phyloP scores from a whole-genome alignment of 2,329 filamentous ascomycete species.

The Nothophoma quercina region DNA sequence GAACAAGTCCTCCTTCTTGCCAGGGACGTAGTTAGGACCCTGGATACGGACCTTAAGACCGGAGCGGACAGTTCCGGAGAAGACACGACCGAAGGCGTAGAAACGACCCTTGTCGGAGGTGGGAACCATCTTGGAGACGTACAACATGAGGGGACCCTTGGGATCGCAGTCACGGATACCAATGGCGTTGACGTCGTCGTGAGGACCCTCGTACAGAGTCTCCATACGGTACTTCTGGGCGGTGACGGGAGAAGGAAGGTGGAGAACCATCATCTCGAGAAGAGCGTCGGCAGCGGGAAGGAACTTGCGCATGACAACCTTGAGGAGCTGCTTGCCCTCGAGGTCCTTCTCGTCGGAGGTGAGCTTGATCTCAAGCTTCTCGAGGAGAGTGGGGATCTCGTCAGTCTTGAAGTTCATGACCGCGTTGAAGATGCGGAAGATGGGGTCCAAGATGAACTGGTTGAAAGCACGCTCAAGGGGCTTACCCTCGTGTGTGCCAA shows the following conservation, averaged over 20 bases:
- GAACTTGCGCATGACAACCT: constrained; percentile 99
- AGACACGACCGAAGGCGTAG: constrained; percentile 99
- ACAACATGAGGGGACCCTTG: constrained; percentile 98
- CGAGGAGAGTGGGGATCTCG: constrained; percentile 79
- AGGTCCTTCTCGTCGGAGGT: constrained; percentile 84
- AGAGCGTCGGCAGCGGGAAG: constrained; percentile 97
- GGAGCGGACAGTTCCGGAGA: constrained; percentile 96
- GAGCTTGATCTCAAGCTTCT: constrained; percentile 97
- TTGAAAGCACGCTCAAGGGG: constrained; percentile 97
- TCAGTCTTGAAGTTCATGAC: constrained; percentile 99
- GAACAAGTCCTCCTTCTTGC: constrained; percentile 99
- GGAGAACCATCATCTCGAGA: constrained; percentile 99
- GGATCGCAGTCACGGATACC: constrained; percentile 98
- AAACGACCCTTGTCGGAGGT: constrained; percentile 99
- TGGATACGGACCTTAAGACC: constrained; percentile 99
- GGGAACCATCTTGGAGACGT: constrained; percentile 99
- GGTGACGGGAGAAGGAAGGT: constrained; percentile 93
- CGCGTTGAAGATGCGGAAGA: constrained; percentile 97
- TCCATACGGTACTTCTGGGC: constrained; percentile 98
- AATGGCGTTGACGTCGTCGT: constrained; percentile 89
- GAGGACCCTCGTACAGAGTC: constrained; percentile 97
- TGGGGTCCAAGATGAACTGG: constrained; percentile 99
- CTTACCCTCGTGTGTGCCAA: constrained; percentile 82
- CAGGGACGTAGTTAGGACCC: constrained; percentile 97
- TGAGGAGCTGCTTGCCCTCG: constrained; percentile 97